Conservation (phyloP, 805 yeast genomes). For the Nakazawaea molendinolei region DNA sequence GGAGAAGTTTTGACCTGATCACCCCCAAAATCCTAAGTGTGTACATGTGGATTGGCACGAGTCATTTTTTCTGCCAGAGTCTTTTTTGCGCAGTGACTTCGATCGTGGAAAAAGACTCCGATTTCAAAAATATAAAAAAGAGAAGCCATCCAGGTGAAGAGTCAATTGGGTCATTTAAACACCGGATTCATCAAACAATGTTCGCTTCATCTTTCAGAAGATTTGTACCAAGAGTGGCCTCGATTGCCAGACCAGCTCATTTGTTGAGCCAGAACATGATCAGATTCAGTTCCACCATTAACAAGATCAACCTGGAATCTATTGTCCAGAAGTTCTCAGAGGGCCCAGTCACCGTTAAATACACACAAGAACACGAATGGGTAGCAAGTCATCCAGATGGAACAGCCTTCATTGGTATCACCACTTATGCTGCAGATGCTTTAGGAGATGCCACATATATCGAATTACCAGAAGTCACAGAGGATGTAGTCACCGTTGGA, state of each 20-base stretch:
- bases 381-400: constrained; percentile 79
- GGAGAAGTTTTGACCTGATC: no score
- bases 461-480: constrained; percentile 70
- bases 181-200: no score
- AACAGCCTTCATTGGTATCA: constrained; percentile 81
- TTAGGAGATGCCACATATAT: constrained; percentile 94
- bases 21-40: no score
- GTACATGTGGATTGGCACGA: no score
- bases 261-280: constrained; percentile 39
- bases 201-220: constrained; percentile 5
- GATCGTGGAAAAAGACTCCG: no score
- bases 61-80: no score
- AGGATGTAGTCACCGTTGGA: constrained; percentile 45
- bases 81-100: no score
- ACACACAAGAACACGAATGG: constrained; percentile 94
- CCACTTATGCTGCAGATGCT: constrained; percentile 92
- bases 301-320: constrained; percentile 25
- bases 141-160: no score
- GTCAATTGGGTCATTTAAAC: no score
- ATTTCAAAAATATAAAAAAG: no score
- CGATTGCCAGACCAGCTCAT: no score
- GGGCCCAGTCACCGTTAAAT: constrained; percentile 49
- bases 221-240: constrained; percentile 30
- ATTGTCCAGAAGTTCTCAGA: constrained; percentile 24
- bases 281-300: constrained; percentile 19